Evolutionary conservation across 169 alveolate species (phyloP), one percentile per base, ranked within the genome.

Genomic region (Plasmodium billcollinsi): DNA sequence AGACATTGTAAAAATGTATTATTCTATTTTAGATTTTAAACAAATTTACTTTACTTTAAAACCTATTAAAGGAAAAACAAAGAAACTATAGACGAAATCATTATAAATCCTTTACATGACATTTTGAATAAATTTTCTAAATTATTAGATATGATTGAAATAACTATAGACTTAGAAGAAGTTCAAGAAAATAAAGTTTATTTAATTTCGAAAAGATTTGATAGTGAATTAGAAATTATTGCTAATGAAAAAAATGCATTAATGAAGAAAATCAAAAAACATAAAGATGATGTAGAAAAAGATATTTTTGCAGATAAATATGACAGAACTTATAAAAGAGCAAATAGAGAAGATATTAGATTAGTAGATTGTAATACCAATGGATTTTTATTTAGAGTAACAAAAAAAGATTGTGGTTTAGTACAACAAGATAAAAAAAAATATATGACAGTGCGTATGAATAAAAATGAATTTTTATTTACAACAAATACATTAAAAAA

Each of bases 151-250:
- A 94, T 98, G 93, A 97, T 98, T 43, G 99, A 97, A 85, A 94
- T 96, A 88, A 96, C 99, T 4, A 95, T 98, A 15, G 99, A 97
- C 89, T 91, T 97, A 63, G 95, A 95, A 78, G 98, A 96, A 73
- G 98, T 98, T 33, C 97, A 95, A 85, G 93, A 92, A 75, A 96
- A 98, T 43, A 97, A 93, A 72, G 73, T 20, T 15, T 97, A 96
- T 88, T 94, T 97, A 65, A 93, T 97, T 52, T 91, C 93, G 71
- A 94, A 97, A 2, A 78, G 92, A 18, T 97, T 97, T 78, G 97
- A 96, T 62, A 92, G 90, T 12, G 96, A 88, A 24, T 85, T 97
- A 50, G 95, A 89, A 73, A 65, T 83, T 49, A 73, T 97, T 20
- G 93, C 95, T 33, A 76, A 92, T 29, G 94, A 96, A 69, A 93